Evolutionary conservation across 306 rosid genomes (phyloP).

Genomic region (Ormosia emarginata): DNA sequence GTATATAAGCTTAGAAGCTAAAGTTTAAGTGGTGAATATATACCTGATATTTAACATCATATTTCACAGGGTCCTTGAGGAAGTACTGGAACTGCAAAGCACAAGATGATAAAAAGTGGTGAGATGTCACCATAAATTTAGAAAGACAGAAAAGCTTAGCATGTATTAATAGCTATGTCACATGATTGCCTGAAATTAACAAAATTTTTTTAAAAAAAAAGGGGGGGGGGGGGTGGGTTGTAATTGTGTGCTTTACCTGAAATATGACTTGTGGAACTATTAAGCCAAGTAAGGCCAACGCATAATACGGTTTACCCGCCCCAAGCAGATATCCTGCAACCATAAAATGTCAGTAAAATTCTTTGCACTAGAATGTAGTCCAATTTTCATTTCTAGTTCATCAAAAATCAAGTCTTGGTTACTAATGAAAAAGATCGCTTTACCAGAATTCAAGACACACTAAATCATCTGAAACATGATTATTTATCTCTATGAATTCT

Average conservation of each 20-base stretch:
- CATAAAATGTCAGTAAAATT: not conserved
- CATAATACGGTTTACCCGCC: slow-evolving; percentile 86
- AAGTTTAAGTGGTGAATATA: not conserved
- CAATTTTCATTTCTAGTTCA: not conserved
- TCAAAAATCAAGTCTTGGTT: not conserved
- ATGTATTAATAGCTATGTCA: not conserved
- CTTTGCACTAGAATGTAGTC: not conserved
- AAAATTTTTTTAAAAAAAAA: not conserved
- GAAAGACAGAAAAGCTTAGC: not conserved
- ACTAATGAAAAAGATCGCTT: not conserved
- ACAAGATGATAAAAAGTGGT: slow-evolving; percentile 1
- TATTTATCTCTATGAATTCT: not conserved
- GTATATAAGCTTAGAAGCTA: not conserved
- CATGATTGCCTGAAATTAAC: not conserved
- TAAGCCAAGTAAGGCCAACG: slow-evolving; percentile 78
- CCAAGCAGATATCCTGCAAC: slow-evolving; percentile 83
- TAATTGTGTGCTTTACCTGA: slow-evolving; percentile 54
- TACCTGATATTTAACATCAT: slow-evolving; percentile 58
- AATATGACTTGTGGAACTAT: slow-evolving; percentile 81
- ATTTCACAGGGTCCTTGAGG: slow-evolving; percentile 50
- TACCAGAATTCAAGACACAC: not conserved
- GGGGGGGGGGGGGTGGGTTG: not conserved
- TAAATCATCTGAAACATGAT: not conserved
- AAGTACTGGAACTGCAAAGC: slow-evolving; percentile 45
- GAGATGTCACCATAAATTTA: not conserved